These are phyloP conservation scores for Solanum paucissectum DNA, from an alignment of 257 asterid species.

Conservation along the genomic window DNA sequence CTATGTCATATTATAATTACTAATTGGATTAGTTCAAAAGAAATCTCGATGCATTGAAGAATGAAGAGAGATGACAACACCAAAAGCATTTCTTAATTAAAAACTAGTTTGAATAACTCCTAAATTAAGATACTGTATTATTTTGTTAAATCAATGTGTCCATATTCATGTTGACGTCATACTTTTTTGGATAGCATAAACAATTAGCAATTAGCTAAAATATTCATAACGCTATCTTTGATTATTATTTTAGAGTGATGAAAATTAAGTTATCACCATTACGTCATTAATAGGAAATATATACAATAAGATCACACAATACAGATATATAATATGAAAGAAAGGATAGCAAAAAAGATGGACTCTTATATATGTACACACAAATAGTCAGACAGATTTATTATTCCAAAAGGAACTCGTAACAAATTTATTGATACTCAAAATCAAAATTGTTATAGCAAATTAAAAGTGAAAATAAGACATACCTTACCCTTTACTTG, in stretches of 20 bases:
- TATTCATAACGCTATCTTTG: neutral
- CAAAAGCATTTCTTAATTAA: neutral
- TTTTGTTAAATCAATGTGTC: neutral
- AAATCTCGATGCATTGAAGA: neutral
- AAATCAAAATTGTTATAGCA: too few species aligned
- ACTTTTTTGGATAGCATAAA: neutral
- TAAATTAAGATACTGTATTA: neutral
- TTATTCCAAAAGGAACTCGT: neutral
- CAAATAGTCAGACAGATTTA: neutral
- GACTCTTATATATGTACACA: neutral
- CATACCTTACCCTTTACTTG: neutral
- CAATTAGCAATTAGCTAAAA: neutral
- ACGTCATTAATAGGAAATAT: neutral
- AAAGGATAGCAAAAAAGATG: neutral
- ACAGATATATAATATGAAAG: neutral
- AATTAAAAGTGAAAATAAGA: neutral
- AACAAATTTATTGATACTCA: neutral
- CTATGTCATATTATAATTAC: neutral
- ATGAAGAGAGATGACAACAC: neutral
- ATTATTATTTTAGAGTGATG: neutral
- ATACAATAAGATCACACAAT: neutral
- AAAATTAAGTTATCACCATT: neutral
- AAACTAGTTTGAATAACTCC: neutral
- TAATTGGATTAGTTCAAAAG: neutral
- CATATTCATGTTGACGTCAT: neutral